These are phyloP conservation scores for Aspergillus thermomutatus DNA, from an alignment of 2,329 filamentous ascomycete genomes.

Conservation along the genomic window DNA sequence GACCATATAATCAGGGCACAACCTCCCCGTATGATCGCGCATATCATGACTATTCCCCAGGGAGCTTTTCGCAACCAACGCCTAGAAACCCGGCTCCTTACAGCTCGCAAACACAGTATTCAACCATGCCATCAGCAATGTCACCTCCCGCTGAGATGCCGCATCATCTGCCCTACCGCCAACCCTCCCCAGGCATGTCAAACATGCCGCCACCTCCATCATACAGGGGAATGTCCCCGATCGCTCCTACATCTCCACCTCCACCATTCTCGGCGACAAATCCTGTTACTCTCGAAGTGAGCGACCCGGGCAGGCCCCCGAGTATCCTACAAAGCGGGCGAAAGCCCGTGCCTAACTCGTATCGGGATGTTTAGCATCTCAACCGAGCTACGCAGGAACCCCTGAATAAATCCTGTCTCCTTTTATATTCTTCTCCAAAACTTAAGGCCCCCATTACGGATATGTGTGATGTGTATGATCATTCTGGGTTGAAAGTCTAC, in stretches of 20 bases:
- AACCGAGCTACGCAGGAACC: not conserved
- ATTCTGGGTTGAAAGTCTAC: not conserved
- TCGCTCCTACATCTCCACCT: slow-evolving; percentile 26
- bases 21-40: slow-evolving; percentile 5
- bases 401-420: not conserved
- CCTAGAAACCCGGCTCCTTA: slow-evolving; percentile 21
- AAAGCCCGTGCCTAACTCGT: slow-evolving; percentile 34
- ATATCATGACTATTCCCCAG: slow-evolving; percentile 12
- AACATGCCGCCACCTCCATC: slow-evolving; percentile 19
- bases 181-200: slow-evolving; percentile 10
- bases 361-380: slow-evolving; percentile 29
- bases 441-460: not conserved
- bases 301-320: slow-evolving; percentile 33
- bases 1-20: not conserved
- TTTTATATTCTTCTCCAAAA: not conserved
- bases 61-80: slow-evolving; percentile 10
- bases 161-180: not conserved
- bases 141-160: slow-evolving; percentile 14
- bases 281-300: slow-evolving; percentile 11
- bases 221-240: slow-evolving; percentile 16
- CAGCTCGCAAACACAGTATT: slow-evolving; percentile 21
- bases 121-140: slow-evolving; percentile 18
- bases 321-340: slow-evolving; percentile 40
- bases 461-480: not conserved
- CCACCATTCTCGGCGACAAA: slow-evolving; percentile 25